phyloP scores from a whole-genome alignment of 169 alveolate species.

The Plasmodium gonderi region DNA sequence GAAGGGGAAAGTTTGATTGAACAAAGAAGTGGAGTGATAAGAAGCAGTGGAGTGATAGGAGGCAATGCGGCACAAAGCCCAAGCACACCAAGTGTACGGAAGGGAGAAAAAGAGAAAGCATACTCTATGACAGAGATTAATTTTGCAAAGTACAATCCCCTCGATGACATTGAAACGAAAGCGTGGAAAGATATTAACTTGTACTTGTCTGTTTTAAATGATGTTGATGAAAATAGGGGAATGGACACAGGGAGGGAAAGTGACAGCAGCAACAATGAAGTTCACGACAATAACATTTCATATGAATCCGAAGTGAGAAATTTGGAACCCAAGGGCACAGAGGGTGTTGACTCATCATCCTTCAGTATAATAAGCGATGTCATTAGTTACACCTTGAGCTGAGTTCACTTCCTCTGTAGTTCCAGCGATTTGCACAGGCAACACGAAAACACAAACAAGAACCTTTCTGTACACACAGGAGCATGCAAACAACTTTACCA shows the following conservation, averaged over 20 bases:
- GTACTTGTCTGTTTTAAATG: constrained; percentile 46
- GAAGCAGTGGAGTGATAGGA: not conserved
- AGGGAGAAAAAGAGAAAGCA: not conserved
- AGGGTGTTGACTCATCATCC: not conserved
- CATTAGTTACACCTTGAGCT: constrained; percentile 27
- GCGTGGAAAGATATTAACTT: not conserved
- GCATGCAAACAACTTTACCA: not conserved
- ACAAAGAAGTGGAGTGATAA: not conserved
- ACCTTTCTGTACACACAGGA: not conserved
- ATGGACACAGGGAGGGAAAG: constrained; percentile 35
- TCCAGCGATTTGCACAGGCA: too few species aligned
- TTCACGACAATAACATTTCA: not conserved
- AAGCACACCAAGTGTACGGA: not conserved
- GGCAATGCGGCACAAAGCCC: not conserved
- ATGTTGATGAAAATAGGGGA: not conserved
- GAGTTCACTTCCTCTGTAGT: too few species aligned
- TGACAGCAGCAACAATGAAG: constrained; percentile 36
- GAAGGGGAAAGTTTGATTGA: not conserved
- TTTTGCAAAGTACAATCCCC: not conserved
- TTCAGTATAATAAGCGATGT: constrained; percentile 13
- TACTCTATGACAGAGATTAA: not conserved
- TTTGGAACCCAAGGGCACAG: not conserved
- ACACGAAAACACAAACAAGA: not conserved
- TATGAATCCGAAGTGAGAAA: not conserved
- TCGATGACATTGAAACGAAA: not conserved